Conservation (phyloP, 2,329 filamentous ascomycete species). For the Aphanocladium album region DNA sequence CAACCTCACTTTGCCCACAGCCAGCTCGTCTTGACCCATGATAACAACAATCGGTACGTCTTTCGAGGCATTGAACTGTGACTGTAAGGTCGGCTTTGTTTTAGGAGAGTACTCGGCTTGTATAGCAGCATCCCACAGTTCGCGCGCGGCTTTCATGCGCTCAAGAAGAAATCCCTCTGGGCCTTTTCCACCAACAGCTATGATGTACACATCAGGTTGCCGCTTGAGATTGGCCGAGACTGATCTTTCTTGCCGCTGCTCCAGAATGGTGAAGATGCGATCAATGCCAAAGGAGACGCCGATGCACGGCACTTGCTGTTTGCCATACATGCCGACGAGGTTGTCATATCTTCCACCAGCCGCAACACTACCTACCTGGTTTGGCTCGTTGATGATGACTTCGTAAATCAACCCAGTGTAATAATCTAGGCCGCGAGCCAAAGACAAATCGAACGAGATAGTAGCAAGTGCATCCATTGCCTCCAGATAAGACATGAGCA, state of each 20-base stretch:
- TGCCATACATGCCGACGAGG: slow-evolving; percentile 89
- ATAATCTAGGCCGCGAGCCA: slow-evolving; percentile 85
- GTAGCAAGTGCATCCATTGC: slow-evolving; percentile 66
- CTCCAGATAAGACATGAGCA: slow-evolving; percentile 77
- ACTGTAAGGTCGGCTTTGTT: slow-evolving; percentile 78
- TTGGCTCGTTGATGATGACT: slow-evolving; percentile 75
- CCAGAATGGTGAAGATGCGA: slow-evolving; percentile 88
- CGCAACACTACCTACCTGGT: slow-evolving; percentile 79
- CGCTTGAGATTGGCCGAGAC: slow-evolving; percentile 50
- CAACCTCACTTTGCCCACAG: slow-evolving; percentile 75
- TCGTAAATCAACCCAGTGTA: slow-evolving; percentile 90
- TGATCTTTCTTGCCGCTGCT: slow-evolving; percentile 59
- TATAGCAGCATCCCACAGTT: slow-evolving; percentile 80
- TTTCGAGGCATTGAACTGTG: slow-evolving; percentile 85
- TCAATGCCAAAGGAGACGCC: slow-evolving; percentile 87
- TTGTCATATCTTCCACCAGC: slow-evolving; percentile 90
- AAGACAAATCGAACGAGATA: slow-evolving; percentile 82
- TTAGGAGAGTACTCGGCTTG: slow-evolving; percentile 83
- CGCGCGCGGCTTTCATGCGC: slow-evolving; percentile 72
- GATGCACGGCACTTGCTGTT: slow-evolving; percentile 63
- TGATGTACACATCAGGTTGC: slow-evolving; percentile 86
- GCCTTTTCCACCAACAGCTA: slow-evolving; percentile 86
- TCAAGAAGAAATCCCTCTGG: slow-evolving; percentile 61
- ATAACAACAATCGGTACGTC: slow-evolving; percentile 83
- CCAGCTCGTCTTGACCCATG: slow-evolving; percentile 84